These are phyloP conservation scores for Leptoxyphium fumago DNA, from an alignment of 2,329 filamentous ascomycete genomes.

Conservation along the genomic window DNA sequence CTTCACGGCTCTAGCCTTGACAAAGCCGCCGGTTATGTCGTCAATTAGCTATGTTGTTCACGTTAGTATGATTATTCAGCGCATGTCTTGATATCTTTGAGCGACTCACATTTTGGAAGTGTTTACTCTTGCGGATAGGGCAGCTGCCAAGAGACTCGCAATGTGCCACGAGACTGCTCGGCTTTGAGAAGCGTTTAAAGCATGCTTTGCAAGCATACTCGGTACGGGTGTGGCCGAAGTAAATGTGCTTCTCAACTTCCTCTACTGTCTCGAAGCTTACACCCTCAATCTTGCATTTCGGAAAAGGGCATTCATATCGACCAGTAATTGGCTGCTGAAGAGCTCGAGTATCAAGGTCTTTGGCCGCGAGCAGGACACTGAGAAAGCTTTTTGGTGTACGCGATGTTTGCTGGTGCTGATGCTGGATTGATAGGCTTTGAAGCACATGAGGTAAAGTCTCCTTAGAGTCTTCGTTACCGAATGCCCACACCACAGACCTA, in stretches of 20 bases:
- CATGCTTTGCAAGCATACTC: constrained; percentile 26
- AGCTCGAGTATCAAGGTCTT: constrained; percentile 31
- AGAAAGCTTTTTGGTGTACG: constrained; percentile 1
- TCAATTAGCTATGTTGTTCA: constrained; percentile 17
- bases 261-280: constrained; percentile 9
- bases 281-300: constrained; percentile 28
- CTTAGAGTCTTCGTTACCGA: no score
- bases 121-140: constrained; percentile 20
- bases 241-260: constrained; percentile 24
- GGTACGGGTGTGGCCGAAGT: constrained; percentile 20
- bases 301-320: constrained; percentile 41
- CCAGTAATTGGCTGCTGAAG: constrained; percentile 32
- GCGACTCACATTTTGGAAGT: constrained; percentile 17
- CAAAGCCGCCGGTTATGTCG: constrained; percentile 28
- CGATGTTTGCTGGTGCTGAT: neutral
- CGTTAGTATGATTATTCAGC: neutral
- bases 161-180: constrained; percentile 25
- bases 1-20: constrained; percentile 6
- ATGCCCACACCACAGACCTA: no score
- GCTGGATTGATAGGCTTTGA: neutral
- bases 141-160: constrained; percentile 24
- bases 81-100: neutral
- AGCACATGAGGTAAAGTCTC: neutral
- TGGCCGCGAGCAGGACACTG: neutral
- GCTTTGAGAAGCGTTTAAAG: constrained; percentile 25